Base-by-base conservation (phyloP, 2,329 filamentous ascomycete genomes). In the Alternaria sp. region DNA sequence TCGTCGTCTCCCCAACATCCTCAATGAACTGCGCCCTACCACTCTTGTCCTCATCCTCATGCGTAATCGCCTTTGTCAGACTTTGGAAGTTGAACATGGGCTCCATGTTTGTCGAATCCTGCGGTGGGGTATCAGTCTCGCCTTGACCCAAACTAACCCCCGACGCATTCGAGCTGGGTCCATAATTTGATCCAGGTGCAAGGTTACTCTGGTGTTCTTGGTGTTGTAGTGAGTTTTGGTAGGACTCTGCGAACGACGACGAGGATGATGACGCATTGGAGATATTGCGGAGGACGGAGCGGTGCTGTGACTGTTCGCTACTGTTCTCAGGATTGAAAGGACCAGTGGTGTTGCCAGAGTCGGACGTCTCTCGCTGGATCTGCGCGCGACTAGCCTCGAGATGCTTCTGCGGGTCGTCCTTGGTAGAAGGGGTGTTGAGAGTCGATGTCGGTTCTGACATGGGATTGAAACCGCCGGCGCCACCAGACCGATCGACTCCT, bases 41-140 rank as follows among this genome's bases (percentile, higher is more conserved):
- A 58, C 85, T 83, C 43, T 89, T 68, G 20, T 70, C 68, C 11
- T 70, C 66, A 9, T 75, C 86, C 27, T 89, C 85, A 40, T 86
- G 88, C 0, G 90, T 92, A 30, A 97, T 92, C 76, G 96, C 92
- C 63, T 92, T 92, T 2, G 92, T 92, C 22, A 98, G 81, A 68
- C 93, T 97, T 57, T 89, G 86, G 75, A 97, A 97, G 77, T 97
- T 97, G 79, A 97, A 95, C 86, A 97, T 88, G 3, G 93, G 88
- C 74, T 97, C 94, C 0, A 85, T 81, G 46, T 85, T 84, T 5
- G 82, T 85, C 6, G 79, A 80, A 66, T 80, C 80, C 11, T 70
- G 70, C 44, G 73, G 62, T 11, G 74, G 68, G 8, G 71, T 74
- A 30, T 77, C 75, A 28, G 71, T 74, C 41, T 75, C 75, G 32